A percentile compares a stretch with the other conserved stretches of the same genome.
Conservation (phyloP, 805 yeast genomes). For the Wickerhamiella alocasiicola region DNA sequence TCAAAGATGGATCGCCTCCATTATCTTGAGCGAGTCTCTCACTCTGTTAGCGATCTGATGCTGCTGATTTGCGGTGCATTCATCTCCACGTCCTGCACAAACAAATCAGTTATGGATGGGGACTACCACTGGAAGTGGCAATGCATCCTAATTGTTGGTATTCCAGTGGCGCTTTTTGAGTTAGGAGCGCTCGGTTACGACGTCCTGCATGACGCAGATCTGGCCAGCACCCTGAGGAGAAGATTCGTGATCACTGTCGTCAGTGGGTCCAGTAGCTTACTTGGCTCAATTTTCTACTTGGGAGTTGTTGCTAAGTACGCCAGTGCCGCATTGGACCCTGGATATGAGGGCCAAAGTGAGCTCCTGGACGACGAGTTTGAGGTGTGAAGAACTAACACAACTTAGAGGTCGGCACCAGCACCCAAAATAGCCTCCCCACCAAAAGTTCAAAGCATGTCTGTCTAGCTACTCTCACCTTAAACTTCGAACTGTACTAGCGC, state of each 20-base stretch:
- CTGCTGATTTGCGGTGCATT: constrained; percentile 19
- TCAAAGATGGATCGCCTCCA: constrained; percentile 2
- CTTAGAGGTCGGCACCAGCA: too few species aligned
- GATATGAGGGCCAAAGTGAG: constrained; percentile 21
- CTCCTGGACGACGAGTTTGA: constrained; percentile 19
- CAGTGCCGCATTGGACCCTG: constrained; percentile 19
- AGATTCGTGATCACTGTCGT: neutral
- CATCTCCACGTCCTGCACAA: constrained; percentile 15
- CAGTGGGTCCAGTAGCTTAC: constrained; percentile 16
- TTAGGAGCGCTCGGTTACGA: constrained; percentile 4
- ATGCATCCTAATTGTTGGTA: constrained; percentile 12
- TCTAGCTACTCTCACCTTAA: too few species aligned
- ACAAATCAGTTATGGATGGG: constrained; percentile 15
- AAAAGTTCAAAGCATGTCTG: too few species aligned
- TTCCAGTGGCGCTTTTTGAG: constrained; percentile 10
- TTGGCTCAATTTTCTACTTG: constrained; percentile 20
- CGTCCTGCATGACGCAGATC: neutral
- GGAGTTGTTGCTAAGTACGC: constrained; percentile 21
- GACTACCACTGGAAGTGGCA: constrained; percentile 22
- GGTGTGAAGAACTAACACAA: constrained; percentile 1
- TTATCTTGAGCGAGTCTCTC: constrained; percentile 11
- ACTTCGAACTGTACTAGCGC: too few species aligned
- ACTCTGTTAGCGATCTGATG: constrained; percentile 16
- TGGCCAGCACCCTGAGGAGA: neutral
- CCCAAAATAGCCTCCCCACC: too few species aligned